Conservation (phyloP, 306 rosid genomes). For the Begonia peltatifolia region DNA sequence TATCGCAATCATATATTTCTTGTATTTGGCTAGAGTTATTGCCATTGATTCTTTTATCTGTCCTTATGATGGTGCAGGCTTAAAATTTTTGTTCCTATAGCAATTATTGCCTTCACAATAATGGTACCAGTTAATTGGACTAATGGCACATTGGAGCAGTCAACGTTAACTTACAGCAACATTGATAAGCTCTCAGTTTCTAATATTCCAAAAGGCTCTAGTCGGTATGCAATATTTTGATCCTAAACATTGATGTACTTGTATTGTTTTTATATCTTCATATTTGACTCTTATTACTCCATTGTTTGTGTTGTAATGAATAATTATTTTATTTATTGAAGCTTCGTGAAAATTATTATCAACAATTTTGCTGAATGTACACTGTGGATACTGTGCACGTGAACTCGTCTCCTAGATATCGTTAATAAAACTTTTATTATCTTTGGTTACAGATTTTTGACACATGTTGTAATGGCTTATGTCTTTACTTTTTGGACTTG, state of each 20-base stretch:
- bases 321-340: too few species aligned
- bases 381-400: too few species aligned
- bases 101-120: slow-evolving; percentile 61
- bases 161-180: slow-evolving; percentile 47
- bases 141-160: slow-evolving; percentile 51
- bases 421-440: not conserved
- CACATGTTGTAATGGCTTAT: slow-evolving; percentile 94
- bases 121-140: slow-evolving; percentile 98
- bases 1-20: too few species aligned
- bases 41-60: not conserved
- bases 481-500: slow-evolving; percentile 90
- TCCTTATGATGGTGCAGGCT: slow-evolving; percentile 41
- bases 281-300: too few species aligned
- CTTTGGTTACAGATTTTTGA: slow-evolving; percentile 74
- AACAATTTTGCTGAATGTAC: too few species aligned
- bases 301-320: too few species aligned
- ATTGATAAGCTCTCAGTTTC: slow-evolving; percentile 92
- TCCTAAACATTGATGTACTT: not conserved
- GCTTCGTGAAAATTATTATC: too few species aligned
- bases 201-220: slow-evolving; percentile 69
- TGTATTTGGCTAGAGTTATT: too few species aligned
- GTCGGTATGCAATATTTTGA: slow-evolving; percentile 31
- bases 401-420: too few species aligned
- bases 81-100: slow-evolving; percentile 73
- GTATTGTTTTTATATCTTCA: not conserved